phyloP scores from a whole-genome alignment of 2,329 filamentous ascomycete species.

The Fusarium sp. region DNA sequence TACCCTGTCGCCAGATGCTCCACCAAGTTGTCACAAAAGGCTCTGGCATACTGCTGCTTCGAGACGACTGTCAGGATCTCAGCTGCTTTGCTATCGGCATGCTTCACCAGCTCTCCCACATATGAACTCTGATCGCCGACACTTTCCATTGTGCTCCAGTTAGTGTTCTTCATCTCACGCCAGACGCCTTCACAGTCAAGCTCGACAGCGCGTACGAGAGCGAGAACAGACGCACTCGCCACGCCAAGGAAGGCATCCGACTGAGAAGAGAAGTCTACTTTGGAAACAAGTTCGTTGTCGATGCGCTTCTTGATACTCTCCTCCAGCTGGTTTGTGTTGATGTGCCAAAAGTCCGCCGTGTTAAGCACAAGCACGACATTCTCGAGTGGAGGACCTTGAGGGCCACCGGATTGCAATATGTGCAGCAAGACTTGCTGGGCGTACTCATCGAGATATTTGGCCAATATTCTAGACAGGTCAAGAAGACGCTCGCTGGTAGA shows the following conservation, averaged over 20 bases:
- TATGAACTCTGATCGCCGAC: slow-evolving; percentile 96
- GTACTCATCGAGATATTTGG: slow-evolving; percentile 95
- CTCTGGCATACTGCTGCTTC: slow-evolving; percentile 93
- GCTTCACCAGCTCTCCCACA: slow-evolving; percentile 81
- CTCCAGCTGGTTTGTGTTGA: slow-evolving; percentile 91
- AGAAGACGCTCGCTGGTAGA: slow-evolving; percentile 90
- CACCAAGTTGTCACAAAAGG: slow-evolving; percentile 96
- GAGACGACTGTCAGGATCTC: slow-evolving; percentile 83
- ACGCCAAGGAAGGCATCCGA: slow-evolving; percentile 96
- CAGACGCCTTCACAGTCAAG: slow-evolving; percentile 85
- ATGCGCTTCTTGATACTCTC: slow-evolving; percentile 94
- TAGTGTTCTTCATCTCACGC: slow-evolving; percentile 97
- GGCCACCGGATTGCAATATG: slow-evolving; percentile 71
- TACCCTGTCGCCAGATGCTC: slow-evolving; percentile 86
- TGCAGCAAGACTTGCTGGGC: slow-evolving; percentile 90
- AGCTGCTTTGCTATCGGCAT: slow-evolving; percentile 76
- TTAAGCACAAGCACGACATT: slow-evolving; percentile 90
- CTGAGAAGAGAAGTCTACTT: slow-evolving; percentile 91
- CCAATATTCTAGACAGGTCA: slow-evolving; percentile 86
- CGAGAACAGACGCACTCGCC: slow-evolving; percentile 85
- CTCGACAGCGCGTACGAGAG: slow-evolving; percentile 87
- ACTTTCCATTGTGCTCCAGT: slow-evolving; percentile 93
- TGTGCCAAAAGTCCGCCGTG: slow-evolving; percentile 97
- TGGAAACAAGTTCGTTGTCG: slow-evolving; percentile 79
- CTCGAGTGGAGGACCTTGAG: slow-evolving; percentile 69